These are phyloP conservation scores for Cyclaneusma minus DNA, from an alignment of 2,329 filamentous ascomycete genomes.

Conservation along the genomic window DNA sequence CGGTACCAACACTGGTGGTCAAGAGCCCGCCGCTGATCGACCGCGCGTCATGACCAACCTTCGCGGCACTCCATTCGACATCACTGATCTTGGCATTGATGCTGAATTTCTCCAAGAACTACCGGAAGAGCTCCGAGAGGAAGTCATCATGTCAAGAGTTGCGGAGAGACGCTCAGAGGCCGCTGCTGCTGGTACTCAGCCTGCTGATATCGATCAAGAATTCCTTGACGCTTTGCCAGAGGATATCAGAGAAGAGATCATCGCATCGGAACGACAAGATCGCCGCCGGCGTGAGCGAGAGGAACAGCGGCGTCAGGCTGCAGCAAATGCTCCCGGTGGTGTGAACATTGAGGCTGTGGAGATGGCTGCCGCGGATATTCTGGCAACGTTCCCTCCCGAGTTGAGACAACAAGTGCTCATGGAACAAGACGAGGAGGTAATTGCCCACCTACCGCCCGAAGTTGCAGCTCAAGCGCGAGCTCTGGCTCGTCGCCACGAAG, in stretches of 20 bases:
- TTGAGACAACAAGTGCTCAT: slow-evolving; percentile 77
- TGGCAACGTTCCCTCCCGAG: slow-evolving; percentile 74
- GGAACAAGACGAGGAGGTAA: slow-evolving; percentile 79
- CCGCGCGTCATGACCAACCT: slow-evolving; percentile 69
- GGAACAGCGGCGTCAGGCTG: slow-evolving; percentile 53
- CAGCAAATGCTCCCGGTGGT: slow-evolving; percentile 29
- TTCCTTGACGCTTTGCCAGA: slow-evolving; percentile 86
- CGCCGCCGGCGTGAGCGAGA: slow-evolving; percentile 79
- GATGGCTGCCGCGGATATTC: slow-evolving; percentile 85
- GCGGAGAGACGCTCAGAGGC: slow-evolving; percentile 71
- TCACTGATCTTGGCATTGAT: slow-evolving; percentile 89
- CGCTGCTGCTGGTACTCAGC: slow-evolving; percentile 52
- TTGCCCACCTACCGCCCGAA: slow-evolving; percentile 71
- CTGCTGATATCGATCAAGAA: slow-evolving; percentile 76
- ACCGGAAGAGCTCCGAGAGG: slow-evolving; percentile 91
- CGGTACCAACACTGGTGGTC: slow-evolving; percentile 19
- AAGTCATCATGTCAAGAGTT: slow-evolving; percentile 85
- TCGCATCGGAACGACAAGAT: slow-evolving; percentile 80
- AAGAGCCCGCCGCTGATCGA: slow-evolving; percentile 29
- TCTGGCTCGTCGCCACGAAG: slow-evolving; percentile 33
- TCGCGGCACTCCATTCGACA: slow-evolving; percentile 75
- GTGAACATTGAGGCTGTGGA: slow-evolving; percentile 42
- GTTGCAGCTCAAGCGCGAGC: slow-evolving; percentile 76
- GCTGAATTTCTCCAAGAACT: slow-evolving; percentile 88
- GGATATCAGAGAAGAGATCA: slow-evolving; percentile 78